Evolutionary conservation across 352 stramenopile genomes (phyloP), one percentile per base, ranked within the genome.

Genomic region (Pythium periplocum): DNA sequence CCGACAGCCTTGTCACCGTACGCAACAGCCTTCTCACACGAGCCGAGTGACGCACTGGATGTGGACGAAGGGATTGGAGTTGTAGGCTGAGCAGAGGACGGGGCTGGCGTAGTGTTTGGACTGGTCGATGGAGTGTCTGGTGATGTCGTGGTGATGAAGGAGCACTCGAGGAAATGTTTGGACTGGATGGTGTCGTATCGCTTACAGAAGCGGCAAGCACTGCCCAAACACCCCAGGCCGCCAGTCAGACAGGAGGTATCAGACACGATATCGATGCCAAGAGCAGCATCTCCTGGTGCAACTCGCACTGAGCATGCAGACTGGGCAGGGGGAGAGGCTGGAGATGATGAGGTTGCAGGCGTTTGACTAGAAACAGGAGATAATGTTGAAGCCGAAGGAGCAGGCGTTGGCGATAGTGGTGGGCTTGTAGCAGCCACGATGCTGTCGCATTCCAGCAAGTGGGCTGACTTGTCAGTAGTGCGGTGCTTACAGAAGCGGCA

Each of bases 401-500:
- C 17, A 26, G 17, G 17, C 17, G 17, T 26, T 26, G 0, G 17
- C 17, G 17, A 26, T 26, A 26, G 17, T 26, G 17, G 17, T 26
- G 17, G 0, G 17, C 17, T 26, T 26, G 17, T 26, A 26, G 17
- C 17, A 26, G 17, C 17, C 17, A 26, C 17, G 17, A 46, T 32
- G 12, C 4, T 46, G 41, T 12, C 31, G 41, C 41, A 46, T 26
- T 12, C 5, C 10, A 12, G 5, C 41, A 46, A 12, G 41, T 46
- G 41, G 10, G 41, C 41, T 5, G 41, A 46, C 41, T 46, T 26
- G 17, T 26, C 17, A 26, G 17, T 0, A 26, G 17, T 26, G 17
- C 17, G 17, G 17, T 26, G 55, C 26, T 51, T 51, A 45, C 55
- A 61, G 38, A 43, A 61, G 2, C 55, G 55, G 32, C 55, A 61